phyloP scores from a whole-genome alignment of 495 filamentous ascomycete species.

The Rusavskia elegans region DNA sequence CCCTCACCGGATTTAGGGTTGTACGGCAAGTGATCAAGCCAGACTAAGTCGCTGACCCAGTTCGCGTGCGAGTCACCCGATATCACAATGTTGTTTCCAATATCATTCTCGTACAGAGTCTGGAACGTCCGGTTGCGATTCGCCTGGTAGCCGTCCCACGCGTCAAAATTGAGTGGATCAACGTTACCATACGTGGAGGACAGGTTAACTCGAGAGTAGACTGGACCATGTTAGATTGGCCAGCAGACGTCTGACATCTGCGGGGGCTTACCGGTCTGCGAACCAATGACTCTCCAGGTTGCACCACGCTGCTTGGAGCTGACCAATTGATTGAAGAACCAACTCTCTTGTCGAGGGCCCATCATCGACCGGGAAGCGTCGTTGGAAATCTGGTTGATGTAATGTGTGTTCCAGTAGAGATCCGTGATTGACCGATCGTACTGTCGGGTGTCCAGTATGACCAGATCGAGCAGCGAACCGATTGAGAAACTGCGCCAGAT shows the following conservation, averaged over 20 bases:
- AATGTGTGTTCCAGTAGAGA: constrained; percentile 35
- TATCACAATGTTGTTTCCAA: constrained; percentile 53
- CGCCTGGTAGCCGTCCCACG: constrained; percentile 49
- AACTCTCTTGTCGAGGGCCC: constrained; percentile 49
- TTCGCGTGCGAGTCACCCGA: constrained; percentile 49
- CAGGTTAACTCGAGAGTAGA: constrained; percentile 41
- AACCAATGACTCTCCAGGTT: constrained; percentile 48
- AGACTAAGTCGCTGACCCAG: constrained; percentile 50
- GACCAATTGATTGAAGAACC: constrained; percentile 47
- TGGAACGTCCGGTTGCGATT: constrained; percentile 49
- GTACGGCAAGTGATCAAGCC: constrained; percentile 41
- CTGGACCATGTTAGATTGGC: background rate
- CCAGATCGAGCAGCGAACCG: constrained; percentile 46
- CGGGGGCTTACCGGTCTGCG: constrained; percentile 27
- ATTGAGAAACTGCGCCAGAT: constrained; percentile 54
- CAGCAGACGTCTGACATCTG: background rate
- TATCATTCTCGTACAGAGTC: constrained; percentile 42
- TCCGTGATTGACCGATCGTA: constrained; percentile 43
- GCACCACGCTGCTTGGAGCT: constrained; percentile 36
- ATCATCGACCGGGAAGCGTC: constrained; percentile 45
- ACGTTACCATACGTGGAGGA: constrained; percentile 27
- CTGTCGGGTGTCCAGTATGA: constrained; percentile 53
- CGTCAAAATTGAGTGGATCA: constrained; percentile 31
- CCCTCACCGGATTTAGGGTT: constrained; percentile 38
- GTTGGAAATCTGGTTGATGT: constrained; percentile 37